Evolutionary conservation across 2,329 filamentous ascomycete genomes (phyloP), one percentile per base, ranked within the genome.

Genomic region (Fusarium dlaminii): DNA sequence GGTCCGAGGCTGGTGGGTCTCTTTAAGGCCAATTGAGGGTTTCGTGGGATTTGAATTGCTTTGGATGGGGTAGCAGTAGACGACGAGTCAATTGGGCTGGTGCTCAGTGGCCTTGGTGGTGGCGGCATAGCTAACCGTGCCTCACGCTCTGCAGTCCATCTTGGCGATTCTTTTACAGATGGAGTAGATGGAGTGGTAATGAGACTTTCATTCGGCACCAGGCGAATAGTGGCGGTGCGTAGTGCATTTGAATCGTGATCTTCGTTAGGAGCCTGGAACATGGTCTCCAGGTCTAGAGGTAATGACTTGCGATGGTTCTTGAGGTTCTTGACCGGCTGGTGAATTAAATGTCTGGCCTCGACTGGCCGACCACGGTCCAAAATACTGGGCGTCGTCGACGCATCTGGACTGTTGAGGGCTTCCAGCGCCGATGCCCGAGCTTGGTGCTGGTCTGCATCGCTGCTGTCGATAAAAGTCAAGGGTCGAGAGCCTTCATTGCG

Each of bases 271-370:
- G 30, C 46, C 32, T 63, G 54, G 17, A 43, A 55, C 24, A 61
- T 55, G 17, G 64, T 45, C 52, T 66, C 63, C 39, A 70, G 55
- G 54, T 70, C 68, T 55, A 70, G 43, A 11, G 66, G 68, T 6
- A 70, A 36, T 32, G 68, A 70, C 37, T 70, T 70, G 40, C 68
- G 68, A 37, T 70, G 48, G 29, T 42, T 45, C 56, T 56, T 69
- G 14, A 36, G 24, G 18, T 18, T 34, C 34, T 57, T 58, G 15
- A 7, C 45, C 40, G 68, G 68, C 15, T 70, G 68, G 15, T 48
- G 68, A 51, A 70, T 70, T 30, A 70, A 51, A 66, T 70, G 66
- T 1, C 60, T 58, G n/a, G 68, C 48, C 36, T 70, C 66, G 24
- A 70, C 34, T 3, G 68, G 68, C 29, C 68, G 54, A 18, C 68